Evolutionary conservation across 495 filamentous ascomycete species (phyloP).

Genomic region (Cercophora scortea): DNA sequence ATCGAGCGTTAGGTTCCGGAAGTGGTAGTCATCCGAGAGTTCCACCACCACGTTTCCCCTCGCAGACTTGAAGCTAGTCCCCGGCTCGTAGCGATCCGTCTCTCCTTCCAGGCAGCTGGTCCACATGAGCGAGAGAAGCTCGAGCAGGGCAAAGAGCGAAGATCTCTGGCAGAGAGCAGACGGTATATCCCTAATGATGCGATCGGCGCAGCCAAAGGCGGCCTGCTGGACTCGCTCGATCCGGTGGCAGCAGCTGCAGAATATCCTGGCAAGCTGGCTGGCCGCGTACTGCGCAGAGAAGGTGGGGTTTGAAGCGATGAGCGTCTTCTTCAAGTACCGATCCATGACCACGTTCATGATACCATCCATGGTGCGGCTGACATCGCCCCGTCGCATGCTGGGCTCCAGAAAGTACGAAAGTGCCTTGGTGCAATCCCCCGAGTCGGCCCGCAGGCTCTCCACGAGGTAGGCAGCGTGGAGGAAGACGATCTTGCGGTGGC

Average conservation of each 20-base stretch:
- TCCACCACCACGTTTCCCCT: conserved; percentile 73
- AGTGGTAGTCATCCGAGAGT: conserved; percentile 79
- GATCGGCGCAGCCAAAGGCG: conserved; percentile 72
- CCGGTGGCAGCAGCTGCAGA: conserved; percentile 84
- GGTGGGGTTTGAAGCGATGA: conserved; percentile 58
- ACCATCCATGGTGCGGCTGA: conserved; percentile 79
- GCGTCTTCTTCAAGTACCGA: conserved; percentile 62
- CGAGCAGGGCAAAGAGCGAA: conserved; percentile 84
- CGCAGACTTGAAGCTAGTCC: conserved; percentile 65
- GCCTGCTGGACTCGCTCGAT: conserved; percentile 82
- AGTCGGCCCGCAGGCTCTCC: conserved; percentile 72
- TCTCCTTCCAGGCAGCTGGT: conserved; percentile 86
- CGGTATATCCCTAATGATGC: conserved; percentile 73
- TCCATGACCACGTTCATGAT: conserved; percentile 67
- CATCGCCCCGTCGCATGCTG: conserved; percentile 66
- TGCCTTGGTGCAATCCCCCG: conserved; percentile 80
- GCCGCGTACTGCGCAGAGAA: conserved; percentile 85
- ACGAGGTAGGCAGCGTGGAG: conserved; percentile 79
- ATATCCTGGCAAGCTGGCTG: conserved; percentile 73
- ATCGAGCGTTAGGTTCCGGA: conserved; percentile 69
- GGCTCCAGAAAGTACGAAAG: conserved; percentile 89
- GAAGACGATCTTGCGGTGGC: conserved; percentile 84
- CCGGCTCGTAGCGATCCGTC: conserved; percentile 86
- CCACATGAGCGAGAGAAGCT: conserved; percentile 91
- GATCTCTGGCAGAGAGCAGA: conserved; percentile 83